A percentile compares a stretch with the other conserved stretches of the same genome.
Conservation (phyloP, 768 basidiomycete genomes). For the Termitomyces sp. region DNA sequence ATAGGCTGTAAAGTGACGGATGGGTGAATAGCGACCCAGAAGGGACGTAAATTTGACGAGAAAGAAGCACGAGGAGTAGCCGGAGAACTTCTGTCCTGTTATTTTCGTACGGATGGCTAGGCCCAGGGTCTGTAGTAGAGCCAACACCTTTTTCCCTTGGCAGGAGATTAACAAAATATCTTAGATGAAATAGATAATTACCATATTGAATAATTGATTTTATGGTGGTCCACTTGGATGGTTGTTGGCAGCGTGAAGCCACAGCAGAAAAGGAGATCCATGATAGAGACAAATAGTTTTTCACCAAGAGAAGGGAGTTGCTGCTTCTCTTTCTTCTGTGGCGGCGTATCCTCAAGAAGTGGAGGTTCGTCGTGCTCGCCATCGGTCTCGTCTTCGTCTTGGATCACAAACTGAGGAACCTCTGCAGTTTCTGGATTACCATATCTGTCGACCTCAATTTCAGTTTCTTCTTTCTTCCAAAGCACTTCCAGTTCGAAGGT, state of each 20-base stretch:
- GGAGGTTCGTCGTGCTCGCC: conserved; percentile 11
- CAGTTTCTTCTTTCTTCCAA: conserved; percentile 67
- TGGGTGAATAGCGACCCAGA: conserved; percentile 63
- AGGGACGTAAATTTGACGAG: conserved; percentile 84
- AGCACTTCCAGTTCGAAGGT: conserved; percentile 75
- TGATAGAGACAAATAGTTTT: conserved; percentile 68
- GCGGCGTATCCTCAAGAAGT: conserved; percentile 15
- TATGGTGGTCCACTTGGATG: conserved; percentile 73
- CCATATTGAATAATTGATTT: conserved; percentile 88
- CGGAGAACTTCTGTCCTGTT: conserved; percentile 90
- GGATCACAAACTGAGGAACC: conserved; percentile 79
- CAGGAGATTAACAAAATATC: conserved; percentile 1
- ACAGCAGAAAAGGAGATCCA: conserved; percentile 90
- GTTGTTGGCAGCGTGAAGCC: conserved; percentile 85
- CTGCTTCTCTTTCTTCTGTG: conserved; percentile 38
- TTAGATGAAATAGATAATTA: conserved; percentile 28
- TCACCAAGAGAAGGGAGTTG: conserved; percentile 74
- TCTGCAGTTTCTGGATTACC: conserved; percentile 15
- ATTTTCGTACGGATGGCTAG: conserved; percentile 57
- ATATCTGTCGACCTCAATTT: conserved; percentile 25
- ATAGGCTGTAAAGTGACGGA: conserved; percentile 72
- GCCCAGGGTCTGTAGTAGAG: conserved; percentile 70
- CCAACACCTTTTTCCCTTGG: conserved; percentile 93
- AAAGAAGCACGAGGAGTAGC: conserved; percentile 81
- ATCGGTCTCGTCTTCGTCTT: conserved; percentile 48